A percentile compares a stretch with the other conserved stretches of the same genome.
Conservation (phyloP, 169 alveolate species). For the Plasmodium gonderi region DNA sequence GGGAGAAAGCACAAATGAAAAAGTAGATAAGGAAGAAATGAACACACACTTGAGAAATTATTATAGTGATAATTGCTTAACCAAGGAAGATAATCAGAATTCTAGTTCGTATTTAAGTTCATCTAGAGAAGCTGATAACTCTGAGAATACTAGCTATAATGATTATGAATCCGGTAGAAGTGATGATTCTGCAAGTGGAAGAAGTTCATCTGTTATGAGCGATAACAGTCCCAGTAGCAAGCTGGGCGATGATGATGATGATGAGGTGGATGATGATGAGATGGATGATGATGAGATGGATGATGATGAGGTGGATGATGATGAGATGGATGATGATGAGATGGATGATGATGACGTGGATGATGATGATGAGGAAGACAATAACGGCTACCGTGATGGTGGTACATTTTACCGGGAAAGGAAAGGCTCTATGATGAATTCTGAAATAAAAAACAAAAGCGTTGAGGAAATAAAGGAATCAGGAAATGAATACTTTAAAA, state of each 20-base stretch:
- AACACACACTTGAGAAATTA: not conserved
- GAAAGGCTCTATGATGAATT: slow-evolving; percentile 1
- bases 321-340: not conserved
- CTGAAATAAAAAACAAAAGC: slow-evolving; percentile 57
- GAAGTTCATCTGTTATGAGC: not conserved
- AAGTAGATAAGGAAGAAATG: not conserved
- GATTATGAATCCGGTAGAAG: slow-evolving; percentile 20
- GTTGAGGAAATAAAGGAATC: slow-evolving; percentile 71
- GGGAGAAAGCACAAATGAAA: not conserved
- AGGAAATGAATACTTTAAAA: slow-evolving; percentile 76
- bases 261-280: not conserved
- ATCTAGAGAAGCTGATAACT: slow-evolving; percentile 16
- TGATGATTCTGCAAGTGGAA: slow-evolving; percentile 21
- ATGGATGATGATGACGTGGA: slow-evolving; percentile 1
- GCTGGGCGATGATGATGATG: not conserved
- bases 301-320: not conserved
- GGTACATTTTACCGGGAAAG: not conserved
- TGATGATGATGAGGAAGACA: slow-evolving; percentile 8
- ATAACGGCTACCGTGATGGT: not conserved
- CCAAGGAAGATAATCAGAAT: slow-evolving; percentile 14
- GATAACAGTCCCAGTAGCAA: too few species aligned
- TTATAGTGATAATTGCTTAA: slow-evolving; percentile 59
- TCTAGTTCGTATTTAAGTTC: slow-evolving; percentile 16
- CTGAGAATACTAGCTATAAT: slow-evolving; percentile 15
- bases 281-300: not conserved